Evolutionary conservation across 495 filamentous ascomycete genomes (phyloP), one percentile per base, ranked within the genome.

Genomic region (Penicillium longicatenatum): DNA sequence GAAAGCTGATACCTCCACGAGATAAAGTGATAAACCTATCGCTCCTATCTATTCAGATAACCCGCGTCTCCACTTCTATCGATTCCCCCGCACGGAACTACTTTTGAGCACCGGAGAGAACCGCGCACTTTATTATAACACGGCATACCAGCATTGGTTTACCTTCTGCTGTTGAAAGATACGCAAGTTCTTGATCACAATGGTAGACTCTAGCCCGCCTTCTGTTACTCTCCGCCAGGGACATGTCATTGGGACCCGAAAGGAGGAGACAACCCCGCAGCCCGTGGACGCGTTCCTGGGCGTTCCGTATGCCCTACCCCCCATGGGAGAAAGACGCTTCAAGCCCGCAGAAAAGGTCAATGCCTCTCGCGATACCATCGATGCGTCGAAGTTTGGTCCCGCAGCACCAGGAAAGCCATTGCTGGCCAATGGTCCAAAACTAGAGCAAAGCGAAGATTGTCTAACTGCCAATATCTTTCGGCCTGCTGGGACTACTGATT

Each of bases 291-390:
- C 63, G 62, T 89, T 82, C 58, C 69, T 79, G n/a, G 85, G 85
- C 16, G 77, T 89, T 54, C 86, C 83, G 2, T 89, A 83, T 60
- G 85, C 81, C 2, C 68, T 82, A 50, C 73, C 79, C 0, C 83
- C 85, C 0, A 70, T 69, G 24, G 84, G 82, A 16, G 65, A 83
- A 26, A 77, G 81, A 59, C 78, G 85, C 46, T 87, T 86, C 68
- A 75, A 68, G 35, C 79, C 78, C 20, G 78, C 85, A 4, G 58
- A 55, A 9, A 61, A 63, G 17, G 49, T 77, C 74, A 59, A 68
- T 60, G 22, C 55, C 75, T 61, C 69, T 63, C 29, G 57, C 51
- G 47, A 68, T 20, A 54, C 69, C 29, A 53, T 82, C 48, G 70
- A 81, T 52, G 84, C 83, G 2, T 61, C 71, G 0, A 54, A 63